Conservation (phyloP, 345 rosid species). For the Arabidopsis arenosa region DNA sequence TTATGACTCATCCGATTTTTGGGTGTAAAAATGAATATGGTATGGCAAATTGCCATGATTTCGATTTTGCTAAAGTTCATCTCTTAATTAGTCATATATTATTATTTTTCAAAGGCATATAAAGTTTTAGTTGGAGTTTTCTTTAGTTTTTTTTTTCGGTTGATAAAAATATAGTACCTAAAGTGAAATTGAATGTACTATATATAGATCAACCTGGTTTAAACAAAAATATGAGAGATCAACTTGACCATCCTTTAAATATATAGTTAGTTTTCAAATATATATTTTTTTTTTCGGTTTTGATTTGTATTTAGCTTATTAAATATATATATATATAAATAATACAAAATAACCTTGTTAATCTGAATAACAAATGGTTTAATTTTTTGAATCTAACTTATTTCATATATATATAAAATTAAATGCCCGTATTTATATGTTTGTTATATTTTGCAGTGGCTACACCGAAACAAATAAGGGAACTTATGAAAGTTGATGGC, state of each 20-base stretch:
- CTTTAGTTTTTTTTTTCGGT: not conserved
- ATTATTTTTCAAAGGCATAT: not conserved
- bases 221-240: not conserved
- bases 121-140: not conserved
- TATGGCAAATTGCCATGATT: not conserved
- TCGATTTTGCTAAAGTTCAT: not conserved
- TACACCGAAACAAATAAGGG: slow-evolving; percentile 98
- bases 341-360: not conserved
- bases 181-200: not conserved
- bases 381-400: not conserved
- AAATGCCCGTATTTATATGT: not conserved
- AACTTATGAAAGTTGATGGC: slow-evolving; percentile 99
- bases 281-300: not conserved
- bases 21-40: not conserved
- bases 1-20: not conserved
- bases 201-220: not conserved
- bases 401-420: not conserved
- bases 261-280: not conserved
- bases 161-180: not conserved
- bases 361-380: not conserved
- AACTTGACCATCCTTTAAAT: not conserved
- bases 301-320: not conserved
- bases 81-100: not conserved
- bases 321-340: not conserved
- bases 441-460: slow-evolving; percentile 60